A percentile compares a stretch with the other conserved stretches of the same genome.
phyloP scores from a whole-genome alignment of 371 early-diverging fungal genomes.

The Chytridiales sp. region DNA sequence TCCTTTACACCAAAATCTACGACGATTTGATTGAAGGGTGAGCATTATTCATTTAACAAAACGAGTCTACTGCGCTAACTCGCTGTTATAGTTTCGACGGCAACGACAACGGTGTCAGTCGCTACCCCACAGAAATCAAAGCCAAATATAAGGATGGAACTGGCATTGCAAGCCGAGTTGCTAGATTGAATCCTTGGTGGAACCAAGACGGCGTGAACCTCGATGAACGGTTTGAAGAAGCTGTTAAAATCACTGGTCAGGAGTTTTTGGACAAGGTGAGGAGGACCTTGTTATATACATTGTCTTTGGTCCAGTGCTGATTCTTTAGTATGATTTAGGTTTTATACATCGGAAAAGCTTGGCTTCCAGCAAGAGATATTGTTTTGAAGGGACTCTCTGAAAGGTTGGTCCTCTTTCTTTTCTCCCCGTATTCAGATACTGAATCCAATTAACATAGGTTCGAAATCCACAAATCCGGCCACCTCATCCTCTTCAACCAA shows the following conservation, averaged over 20 bases:
- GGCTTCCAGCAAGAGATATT: slow-evolving; percentile 87
- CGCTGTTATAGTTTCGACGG: slow-evolving; percentile 38
- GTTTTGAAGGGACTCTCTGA: slow-evolving; percentile 55
- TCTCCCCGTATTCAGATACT: background rate
- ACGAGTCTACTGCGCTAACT: background rate
- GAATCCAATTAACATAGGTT: slow-evolving; percentile 35
- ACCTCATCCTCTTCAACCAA: slow-evolving; percentile 76
- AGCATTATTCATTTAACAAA: background rate
- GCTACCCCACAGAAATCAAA: slow-evolving; percentile 74
- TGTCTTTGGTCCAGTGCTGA: slow-evolving; percentile 2
- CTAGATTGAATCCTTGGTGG: slow-evolving; percentile 90
- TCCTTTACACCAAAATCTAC: slow-evolving; percentile 79
- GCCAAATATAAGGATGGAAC: slow-evolving; percentile 84
- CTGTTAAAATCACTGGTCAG: slow-evolving; percentile 67
- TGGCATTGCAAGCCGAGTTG: slow-evolving; percentile 73
- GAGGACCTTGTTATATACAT: background rate
- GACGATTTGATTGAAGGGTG: slow-evolving; percentile 52
- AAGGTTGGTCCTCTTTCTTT: background rate
- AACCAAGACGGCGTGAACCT: slow-evolving; percentile 75
- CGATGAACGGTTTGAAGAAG: slow-evolving; percentile 36
- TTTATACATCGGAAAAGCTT: slow-evolving; percentile 64
- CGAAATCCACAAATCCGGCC: slow-evolving; percentile 69
- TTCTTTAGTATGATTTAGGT: slow-evolving; percentile 38
- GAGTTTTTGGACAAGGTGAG: slow-evolving; percentile 63
- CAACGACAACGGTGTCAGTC: slow-evolving; percentile 91